phyloP scores from a whole-genome alignment of 495 filamentous ascomycete genomes.

The Neurospora sp. region DNA sequence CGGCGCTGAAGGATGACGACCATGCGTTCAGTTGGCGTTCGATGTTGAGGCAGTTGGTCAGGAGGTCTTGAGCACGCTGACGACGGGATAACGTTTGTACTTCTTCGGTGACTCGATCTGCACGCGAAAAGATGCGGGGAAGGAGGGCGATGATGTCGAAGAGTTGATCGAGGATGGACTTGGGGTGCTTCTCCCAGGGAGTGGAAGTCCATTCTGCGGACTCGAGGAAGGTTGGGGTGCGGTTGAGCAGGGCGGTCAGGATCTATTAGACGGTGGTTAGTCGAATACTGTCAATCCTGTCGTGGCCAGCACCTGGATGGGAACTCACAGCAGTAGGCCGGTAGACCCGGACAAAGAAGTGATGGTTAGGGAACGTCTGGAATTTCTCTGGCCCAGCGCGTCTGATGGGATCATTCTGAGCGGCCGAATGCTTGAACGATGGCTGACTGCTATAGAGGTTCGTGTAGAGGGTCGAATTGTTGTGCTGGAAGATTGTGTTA shows the following conservation, averaged over 20 bases:
- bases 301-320: neutral
- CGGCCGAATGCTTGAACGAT: slow-evolving; percentile 19
- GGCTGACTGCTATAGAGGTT: slow-evolving; percentile 18
- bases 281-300: neutral
- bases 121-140: slow-evolving; percentile 26
- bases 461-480: slow-evolving; percentile 20
- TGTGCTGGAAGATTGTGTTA: slow-evolving; percentile 14
- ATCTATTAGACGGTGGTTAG: slow-evolving; percentile 18
- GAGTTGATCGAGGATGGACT: slow-evolving; percentile 32
- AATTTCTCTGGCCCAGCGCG: slow-evolving; percentile 30
- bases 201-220: slow-evolving; percentile 33
- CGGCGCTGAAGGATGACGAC: slow-evolving; percentile 20
- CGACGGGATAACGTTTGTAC: slow-evolving; percentile 20
- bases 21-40: slow-evolving; percentile 32
- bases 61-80: slow-evolving; percentile 30
- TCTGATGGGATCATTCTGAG: slow-evolving; percentile 21
- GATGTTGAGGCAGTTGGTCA: slow-evolving; percentile 29
- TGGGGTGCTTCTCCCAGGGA: slow-evolving; percentile 34
- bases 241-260: slow-evolving; percentile 32
- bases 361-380: slow-evolving; percentile 34
- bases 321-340: slow-evolving; percentile 31
- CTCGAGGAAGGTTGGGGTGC: slow-evolving; percentile 32
- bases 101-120: slow-evolving; percentile 21
- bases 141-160: slow-evolving; percentile 32
- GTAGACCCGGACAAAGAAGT: slow-evolving; percentile 40